phyloP scores from a whole-genome alignment of 192 early-diverging fungal genomes.

The Obelidium mucronatum region DNA sequence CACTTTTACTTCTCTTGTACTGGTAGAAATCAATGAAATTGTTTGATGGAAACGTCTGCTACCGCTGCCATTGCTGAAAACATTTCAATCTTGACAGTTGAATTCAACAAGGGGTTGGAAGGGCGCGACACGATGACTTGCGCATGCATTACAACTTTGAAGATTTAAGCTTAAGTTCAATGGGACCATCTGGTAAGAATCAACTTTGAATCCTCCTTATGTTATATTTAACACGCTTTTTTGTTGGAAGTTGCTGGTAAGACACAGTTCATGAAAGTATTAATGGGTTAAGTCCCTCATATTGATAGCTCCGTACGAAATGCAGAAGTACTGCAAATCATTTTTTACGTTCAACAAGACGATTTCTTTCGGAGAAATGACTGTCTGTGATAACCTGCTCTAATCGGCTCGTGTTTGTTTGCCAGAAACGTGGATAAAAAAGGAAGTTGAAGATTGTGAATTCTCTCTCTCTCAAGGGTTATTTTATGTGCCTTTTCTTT shows the following conservation, averaged over 20 bases:
- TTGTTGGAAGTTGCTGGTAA: conserved; percentile 22
- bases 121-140: conserved; percentile 13
- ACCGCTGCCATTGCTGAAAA: no score
- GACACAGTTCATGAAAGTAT: conserved; percentile 50
- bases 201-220: background rate
- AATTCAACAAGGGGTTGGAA: background rate
- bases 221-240: background rate
- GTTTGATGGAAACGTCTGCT: no score
- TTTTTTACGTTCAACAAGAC: conserved; percentile 47
- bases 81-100: no score
- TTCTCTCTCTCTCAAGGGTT: conserved; percentile 6
- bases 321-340: conserved; percentile 38
- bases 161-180: conserved; percentile 50
- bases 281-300: conserved; percentile 29
- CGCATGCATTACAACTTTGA: conserved; percentile 50
- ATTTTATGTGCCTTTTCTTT: conserved; percentile 8
- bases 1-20: no score
- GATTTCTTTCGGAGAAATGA: conserved; percentile 48
- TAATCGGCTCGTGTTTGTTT: conserved; percentile 80
- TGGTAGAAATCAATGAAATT: no score
- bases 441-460: conserved; percentile 75
- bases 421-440: conserved; percentile 62
- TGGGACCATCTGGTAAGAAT: conserved; percentile 92
- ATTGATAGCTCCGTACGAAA: conserved; percentile 38
- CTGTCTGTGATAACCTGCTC: conserved; percentile 75